Evolutionary conservation across 78 protist species (phyloP).

Genomic region (Capsaspora owczarzaki): DNA sequence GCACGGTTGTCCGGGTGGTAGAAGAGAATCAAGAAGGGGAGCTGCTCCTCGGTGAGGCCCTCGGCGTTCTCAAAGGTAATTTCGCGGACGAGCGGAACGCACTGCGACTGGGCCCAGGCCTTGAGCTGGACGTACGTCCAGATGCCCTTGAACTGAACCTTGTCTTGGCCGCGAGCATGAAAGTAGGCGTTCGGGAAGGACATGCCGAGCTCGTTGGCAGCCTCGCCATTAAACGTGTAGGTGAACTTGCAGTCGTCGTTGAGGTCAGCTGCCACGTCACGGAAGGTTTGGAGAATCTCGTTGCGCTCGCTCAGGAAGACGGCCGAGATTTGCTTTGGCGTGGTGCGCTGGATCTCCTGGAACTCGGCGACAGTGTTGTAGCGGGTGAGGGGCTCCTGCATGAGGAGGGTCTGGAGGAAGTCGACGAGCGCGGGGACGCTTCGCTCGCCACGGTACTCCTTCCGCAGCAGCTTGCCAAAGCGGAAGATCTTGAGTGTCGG

Average conservation of each 20-base stretch:
- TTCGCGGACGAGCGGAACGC: conserved; percentile 18
- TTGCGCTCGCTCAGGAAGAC: background rate
- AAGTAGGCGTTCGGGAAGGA: too few relatives aligned
- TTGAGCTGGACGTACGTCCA: too few relatives aligned
- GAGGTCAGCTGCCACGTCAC: background rate
- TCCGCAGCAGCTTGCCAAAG: background rate
- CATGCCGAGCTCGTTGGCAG: too few relatives aligned
- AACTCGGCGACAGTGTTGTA: too few relatives aligned
- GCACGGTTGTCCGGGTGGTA: background rate
- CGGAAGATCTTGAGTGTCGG: conserved; percentile 13
- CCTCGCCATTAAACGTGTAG: too few relatives aligned
- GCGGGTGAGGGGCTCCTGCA: background rate
- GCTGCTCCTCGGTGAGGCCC: conserved; percentile 27
- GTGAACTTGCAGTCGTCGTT: background rate
- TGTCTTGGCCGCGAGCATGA: too few relatives aligned
- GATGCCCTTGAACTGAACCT: too few relatives aligned
- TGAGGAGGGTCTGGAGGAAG: background rate
- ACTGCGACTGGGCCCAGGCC: too few relatives aligned
- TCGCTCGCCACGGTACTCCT: conserved; percentile 11
- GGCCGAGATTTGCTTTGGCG: too few relatives aligned
- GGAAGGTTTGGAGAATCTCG: background rate
- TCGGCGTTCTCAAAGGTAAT: conserved; percentile 36
- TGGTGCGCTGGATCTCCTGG: too few relatives aligned
- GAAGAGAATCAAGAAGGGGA: conserved; percentile 34
- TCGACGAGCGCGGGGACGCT: background rate